Conservation (phyloP, 306 rosid species). For the Alnus rubra region DNA sequence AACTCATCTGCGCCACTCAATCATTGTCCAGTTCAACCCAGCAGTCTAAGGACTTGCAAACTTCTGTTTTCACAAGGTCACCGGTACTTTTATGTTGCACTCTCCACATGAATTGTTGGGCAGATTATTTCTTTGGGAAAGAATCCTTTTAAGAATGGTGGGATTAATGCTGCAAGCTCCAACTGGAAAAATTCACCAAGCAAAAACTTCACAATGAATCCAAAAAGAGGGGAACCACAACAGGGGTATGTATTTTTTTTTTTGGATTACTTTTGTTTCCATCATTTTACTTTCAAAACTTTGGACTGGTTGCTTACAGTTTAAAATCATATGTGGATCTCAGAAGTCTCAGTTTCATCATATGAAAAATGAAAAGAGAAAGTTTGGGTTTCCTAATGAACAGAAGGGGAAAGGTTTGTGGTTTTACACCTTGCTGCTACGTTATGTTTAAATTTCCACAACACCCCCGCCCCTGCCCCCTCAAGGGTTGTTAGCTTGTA, state of each 20-base stretch:
- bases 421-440: constrained; percentile 22
- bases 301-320: constrained; percentile 12
- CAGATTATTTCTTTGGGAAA: constrained; percentile 16
- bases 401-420: constrained; percentile 62
- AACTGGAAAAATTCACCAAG: constrained; percentile 48
- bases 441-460: background rate
- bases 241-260: constrained; percentile 46
- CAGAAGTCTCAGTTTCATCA: constrained; percentile 66
- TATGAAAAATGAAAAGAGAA: constrained; percentile 49
- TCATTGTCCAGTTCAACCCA: background rate
- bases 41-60: constrained; percentile 41
- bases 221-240: constrained; percentile 45
- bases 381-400: constrained; percentile 38
- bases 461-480: background rate
- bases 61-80: constrained; percentile 40
- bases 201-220: constrained; percentile 51
- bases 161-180: constrained; percentile 48
- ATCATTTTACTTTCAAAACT: constrained; percentile 14
- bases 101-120: constrained; percentile 10
- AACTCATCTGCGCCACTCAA: constrained; percentile 26
- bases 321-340: constrained; percentile 48
- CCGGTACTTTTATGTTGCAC: constrained; percentile 48
- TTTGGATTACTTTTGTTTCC: constrained; percentile 4
- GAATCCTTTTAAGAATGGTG: constrained; percentile 26
- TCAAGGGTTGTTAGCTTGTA: too few relatives aligned